These are phyloP conservation scores for Colletotrichum scovillei DNA, from an alignment of 2,329 filamentous ascomycete species.

Conservation along the genomic window DNA sequence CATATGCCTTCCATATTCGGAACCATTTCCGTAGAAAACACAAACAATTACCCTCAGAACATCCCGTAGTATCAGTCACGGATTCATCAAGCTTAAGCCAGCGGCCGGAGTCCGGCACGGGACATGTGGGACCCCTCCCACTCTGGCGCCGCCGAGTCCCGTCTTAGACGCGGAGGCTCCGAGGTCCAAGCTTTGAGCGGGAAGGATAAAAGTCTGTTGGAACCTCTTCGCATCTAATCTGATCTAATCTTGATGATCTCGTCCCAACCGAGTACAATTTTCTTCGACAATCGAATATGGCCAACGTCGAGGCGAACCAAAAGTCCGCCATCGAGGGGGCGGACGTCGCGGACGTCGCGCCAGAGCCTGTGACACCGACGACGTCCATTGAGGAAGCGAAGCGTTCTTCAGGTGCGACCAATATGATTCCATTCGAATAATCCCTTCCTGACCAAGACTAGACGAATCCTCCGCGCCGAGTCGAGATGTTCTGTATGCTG, in stretches of 20 bases:
- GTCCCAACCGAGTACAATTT: not conserved
- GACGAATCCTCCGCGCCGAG: constrained; percentile 28
- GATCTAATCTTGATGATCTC: constrained; percentile 25
- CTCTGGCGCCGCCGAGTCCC: constrained; percentile 1
- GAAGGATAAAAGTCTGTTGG: constrained; percentile 6
- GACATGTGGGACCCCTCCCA: constrained; percentile 1
- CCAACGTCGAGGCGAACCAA: not conserved
- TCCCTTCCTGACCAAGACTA: not conserved
- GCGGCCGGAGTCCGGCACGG: constrained; percentile 18
- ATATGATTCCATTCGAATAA: not conserved
- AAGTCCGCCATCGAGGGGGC: not conserved
- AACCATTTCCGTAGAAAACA: not conserved
- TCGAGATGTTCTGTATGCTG: constrained; percentile 43
- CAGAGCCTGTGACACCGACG: constrained; percentile 2
- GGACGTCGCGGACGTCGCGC: not conserved
- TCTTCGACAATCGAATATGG: not conserved
- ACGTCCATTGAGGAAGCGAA: constrained; percentile 11
- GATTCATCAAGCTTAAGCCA: constrained; percentile 8
- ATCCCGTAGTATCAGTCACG: not conserved
- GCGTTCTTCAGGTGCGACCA: constrained; percentile 2
- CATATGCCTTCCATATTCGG: not conserved
- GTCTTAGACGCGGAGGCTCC: not conserved
- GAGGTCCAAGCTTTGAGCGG: not conserved
- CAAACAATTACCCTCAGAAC: not conserved
- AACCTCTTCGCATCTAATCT: constrained; percentile 19